Evolutionary conservation across 2,329 filamentous ascomycete species (phyloP), one percentile per base, ranked within the genome.

Genomic region (Clarireedia hainanense): DNA sequence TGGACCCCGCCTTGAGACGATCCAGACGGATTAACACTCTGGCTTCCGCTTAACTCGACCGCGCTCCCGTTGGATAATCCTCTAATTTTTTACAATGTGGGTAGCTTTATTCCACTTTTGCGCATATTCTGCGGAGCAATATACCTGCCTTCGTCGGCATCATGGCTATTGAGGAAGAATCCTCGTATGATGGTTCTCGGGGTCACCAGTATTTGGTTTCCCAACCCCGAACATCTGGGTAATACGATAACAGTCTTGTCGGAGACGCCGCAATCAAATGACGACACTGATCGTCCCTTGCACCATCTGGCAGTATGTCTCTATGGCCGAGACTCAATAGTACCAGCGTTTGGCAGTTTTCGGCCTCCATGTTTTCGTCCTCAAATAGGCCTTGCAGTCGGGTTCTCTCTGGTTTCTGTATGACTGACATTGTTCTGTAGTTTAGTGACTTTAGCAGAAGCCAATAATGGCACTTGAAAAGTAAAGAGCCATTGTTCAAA

Each of bases 91-190:
- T 14, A 50, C 14, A 50, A 55, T 34, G 52, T 55, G 52, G 52
- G 52, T 50, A 50, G 26, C 40, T 20, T 9, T 9, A 42, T 55
- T 55, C 52, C 52, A 55, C 52, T 50, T 55, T 50, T 49, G 20
- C 40, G 12, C 34, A 14, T 43, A 20, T 26, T 55, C 34, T 43
- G 46, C 50, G 52, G 45, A 55, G 48, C 36, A 17, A 40, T 30
- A 20, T 27, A 48, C 23, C 34, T 42, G 14, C 26, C 9, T 24
- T 37, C 27, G 34, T 47, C 45, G 50, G 6, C 27, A 24, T 45
- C 37, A 36, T 51, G 47, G 42, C 10, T 12, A 45, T 36, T 36
- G n/a, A 24, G 26, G 26, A 49, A 23, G 39, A 17, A 42, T 20
- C 24, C 24, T 23, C 7, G 36, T 6, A 36, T 43, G 17, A 26